Evolutionary conservation across 1,284 basidiomycete species (phyloP), one percentile per base, ranked within the genome.

Genomic region (Trichosporon sp.): DNA sequence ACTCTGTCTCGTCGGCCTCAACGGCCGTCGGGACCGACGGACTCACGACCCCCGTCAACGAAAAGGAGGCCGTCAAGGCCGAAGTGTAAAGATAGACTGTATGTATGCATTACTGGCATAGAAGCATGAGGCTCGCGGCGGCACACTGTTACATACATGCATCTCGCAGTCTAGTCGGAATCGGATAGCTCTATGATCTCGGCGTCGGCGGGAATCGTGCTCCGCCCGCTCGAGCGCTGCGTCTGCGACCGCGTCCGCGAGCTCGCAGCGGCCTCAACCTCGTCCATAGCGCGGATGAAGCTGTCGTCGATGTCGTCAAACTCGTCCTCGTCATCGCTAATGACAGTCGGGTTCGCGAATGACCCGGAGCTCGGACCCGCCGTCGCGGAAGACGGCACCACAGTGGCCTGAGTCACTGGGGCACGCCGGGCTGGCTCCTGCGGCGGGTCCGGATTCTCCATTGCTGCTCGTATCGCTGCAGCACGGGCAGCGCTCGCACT

Each of bases 231-330:
- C 13, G 25, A 42, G 12, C 44, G 47, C 18, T 13, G 47, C 5
- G 27, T 60, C 27, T 23, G 58, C 42, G 42, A 34, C 9, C n/a
- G 47, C 13, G 23, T 12, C 21, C 23, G 44, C 31, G 15, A 27
- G 60, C 60, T 13, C 42, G 60, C 23, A 13, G 34, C 18, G 35
- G 53, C 21, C n/a, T 72, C 74, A 0, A 65, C 74, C 8, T 68
- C 72, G 15, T 74, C 73, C 2, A 75, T 58, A 7, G 75, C 70
- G 15, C 65, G 63, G 7, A 76, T 51, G n/a, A 75, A 73, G 47
- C 72, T 72, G 53, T 76, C 76, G 66, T 76, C 74, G 13, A 73
- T 66, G 65, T 68, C 65, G 62, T 51, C 65, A 21, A 25, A 66
- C 53, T 58, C 51, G 18, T 53, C 23, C 35, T 68, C 69, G 34